Percentiles rank a stretch among this genome's conserved stretches.
These are phyloP conservation scores for Pseudofabraea citricarpa DNA, from an alignment of 2,329 filamentous ascomycete genomes.

Conservation along the genomic window DNA sequence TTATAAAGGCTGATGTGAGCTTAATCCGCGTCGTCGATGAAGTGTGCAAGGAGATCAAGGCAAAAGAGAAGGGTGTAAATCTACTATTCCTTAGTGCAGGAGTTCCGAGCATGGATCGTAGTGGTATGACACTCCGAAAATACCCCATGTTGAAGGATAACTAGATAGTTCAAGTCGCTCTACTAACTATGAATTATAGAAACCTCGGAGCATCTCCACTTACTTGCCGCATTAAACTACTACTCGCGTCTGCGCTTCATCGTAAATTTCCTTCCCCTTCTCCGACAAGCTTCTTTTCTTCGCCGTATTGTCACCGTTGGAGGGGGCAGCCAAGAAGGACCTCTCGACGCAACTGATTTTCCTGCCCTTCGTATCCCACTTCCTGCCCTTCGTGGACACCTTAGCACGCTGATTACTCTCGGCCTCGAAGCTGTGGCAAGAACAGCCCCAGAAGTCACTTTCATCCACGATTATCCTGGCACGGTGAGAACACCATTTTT, in stretches of 20 bases:
- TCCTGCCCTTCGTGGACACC: conserved; percentile 10
- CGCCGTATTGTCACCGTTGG: conserved; percentile 43
- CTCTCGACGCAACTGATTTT: conserved; percentile 15
- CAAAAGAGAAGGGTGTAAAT: conserved; percentile 45
- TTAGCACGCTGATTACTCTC: conserved; percentile 12
- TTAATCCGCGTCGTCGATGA: conserved; percentile 41
- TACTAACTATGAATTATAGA: conserved; percentile 31
- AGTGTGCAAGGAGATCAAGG: conserved; percentile 41
- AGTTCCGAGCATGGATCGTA: conserved; percentile 25
- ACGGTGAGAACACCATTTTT: conserved; percentile 10
- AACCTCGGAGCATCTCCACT: conserved; percentile 49
- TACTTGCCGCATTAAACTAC: conserved; percentile 42
- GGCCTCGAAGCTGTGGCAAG: conserved; percentile 13
- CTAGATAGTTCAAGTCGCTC: not conserved
- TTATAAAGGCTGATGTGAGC: conserved; percentile 37
- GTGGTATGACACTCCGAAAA: conserved; percentile 1
- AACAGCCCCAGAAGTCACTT: conserved; percentile 13
- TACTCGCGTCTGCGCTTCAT: conserved; percentile 53
- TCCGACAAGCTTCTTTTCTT: conserved; percentile 39
- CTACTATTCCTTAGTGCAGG: conserved; percentile 48
- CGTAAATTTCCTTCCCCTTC: conserved; percentile 48
- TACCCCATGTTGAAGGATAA: not conserved
- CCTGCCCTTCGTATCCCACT: conserved; percentile 10
- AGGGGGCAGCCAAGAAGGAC: conserved; percentile 13
- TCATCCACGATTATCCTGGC: conserved; percentile 18